phyloP scores from a whole-genome alignment of 148 eudicot species.

The Limonium bicolor region DNA sequence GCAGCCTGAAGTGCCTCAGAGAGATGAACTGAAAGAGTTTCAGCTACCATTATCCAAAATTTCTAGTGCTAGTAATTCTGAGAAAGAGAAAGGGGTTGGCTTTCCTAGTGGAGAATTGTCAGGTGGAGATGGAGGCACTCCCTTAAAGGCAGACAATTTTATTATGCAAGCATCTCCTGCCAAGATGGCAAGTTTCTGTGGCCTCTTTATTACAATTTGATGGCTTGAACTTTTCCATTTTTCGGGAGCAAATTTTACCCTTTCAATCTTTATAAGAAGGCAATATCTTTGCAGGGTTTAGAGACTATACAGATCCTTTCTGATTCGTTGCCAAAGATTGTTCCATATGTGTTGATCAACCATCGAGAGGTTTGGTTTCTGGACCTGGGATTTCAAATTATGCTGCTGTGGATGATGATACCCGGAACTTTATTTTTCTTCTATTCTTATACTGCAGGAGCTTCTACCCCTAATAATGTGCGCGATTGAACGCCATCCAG shows the following conservation, averaged over 20 bases:
- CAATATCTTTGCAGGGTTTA: conserved; percentile 38
- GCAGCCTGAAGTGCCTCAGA: conserved; percentile 15
- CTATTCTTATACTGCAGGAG: conserved; percentile 36
- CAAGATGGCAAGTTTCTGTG: conserved; percentile 32
- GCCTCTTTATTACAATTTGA: not conserved
- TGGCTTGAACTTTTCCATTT: not conserved
- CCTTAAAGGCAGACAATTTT: conserved; percentile 18
- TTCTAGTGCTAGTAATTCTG: conserved; percentile 18
- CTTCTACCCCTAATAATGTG: conserved; percentile 99
- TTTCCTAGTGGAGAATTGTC: conserved; percentile 19
- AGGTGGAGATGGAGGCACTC: conserved; percentile 20
- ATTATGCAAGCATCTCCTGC: conserved; percentile 26
- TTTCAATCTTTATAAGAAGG: conserved; percentile 7
- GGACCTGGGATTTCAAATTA: conserved; percentile 1
- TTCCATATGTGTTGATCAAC: conserved; percentile 84
- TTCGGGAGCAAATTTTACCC: not conserved
- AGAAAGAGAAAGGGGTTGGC: conserved; percentile 12
- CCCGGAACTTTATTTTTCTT: conserved; percentile 2
- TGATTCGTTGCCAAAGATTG: conserved; percentile 89
- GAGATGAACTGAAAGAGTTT: conserved; percentile 9
- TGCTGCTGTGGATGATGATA: not conserved
- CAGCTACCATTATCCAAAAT: conserved; percentile 11
- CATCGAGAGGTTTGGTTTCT: conserved; percentile 76
- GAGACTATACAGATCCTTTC: conserved; percentile 86
- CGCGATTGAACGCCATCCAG: conserved; percentile 98